phyloP scores from a whole-genome alignment of 1,139 yeast species.

The Scheffersomyces illinoinensis region DNA sequence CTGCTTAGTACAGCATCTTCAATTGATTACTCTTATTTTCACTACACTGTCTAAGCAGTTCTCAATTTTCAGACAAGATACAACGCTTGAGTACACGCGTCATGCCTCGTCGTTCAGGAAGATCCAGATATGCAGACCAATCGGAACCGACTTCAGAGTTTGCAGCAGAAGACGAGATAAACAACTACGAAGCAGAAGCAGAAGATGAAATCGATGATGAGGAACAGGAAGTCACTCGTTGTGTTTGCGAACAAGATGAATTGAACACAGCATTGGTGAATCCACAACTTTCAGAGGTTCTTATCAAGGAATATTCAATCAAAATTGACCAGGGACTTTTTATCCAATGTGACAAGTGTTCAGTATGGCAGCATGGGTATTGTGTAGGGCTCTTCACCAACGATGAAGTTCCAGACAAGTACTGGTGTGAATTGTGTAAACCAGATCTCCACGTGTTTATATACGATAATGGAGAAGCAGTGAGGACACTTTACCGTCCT shows the following conservation, averaged over 20 bases:
- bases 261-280: constrained; percentile 42
- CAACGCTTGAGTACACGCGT: neutral
- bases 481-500: constrained; percentile 50
- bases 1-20: neutral
- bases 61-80: neutral
- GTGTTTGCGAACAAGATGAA: constrained; percentile 83
- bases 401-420: constrained; percentile 83
- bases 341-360: constrained; percentile 88
- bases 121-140: constrained; percentile 20
- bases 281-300: constrained; percentile 42
- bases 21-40: neutral
- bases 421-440: constrained; percentile 89
- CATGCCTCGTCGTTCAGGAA: constrained; percentile 35
- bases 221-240: constrained; percentile 80
- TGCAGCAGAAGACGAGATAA: constrained; percentile 20
- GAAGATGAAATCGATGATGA: constrained; percentile 37
- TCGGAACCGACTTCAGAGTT: constrained; percentile 10
- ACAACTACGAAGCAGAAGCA: constrained; percentile 21
- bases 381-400: constrained; percentile 83
- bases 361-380: constrained; percentile 97
- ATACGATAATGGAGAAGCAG: constrained; percentile 31
- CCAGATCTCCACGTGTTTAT: constrained; percentile 73
- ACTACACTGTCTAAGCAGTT: neutral
- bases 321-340: constrained; percentile 76
- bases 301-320: constrained; percentile 55